Percentiles rank a stretch among this genome's conserved stretches.
These are phyloP conservation scores for Brettanomyces sp. DNA, from an alignment of 805 yeast genomes.

Conservation along the genomic window DNA sequence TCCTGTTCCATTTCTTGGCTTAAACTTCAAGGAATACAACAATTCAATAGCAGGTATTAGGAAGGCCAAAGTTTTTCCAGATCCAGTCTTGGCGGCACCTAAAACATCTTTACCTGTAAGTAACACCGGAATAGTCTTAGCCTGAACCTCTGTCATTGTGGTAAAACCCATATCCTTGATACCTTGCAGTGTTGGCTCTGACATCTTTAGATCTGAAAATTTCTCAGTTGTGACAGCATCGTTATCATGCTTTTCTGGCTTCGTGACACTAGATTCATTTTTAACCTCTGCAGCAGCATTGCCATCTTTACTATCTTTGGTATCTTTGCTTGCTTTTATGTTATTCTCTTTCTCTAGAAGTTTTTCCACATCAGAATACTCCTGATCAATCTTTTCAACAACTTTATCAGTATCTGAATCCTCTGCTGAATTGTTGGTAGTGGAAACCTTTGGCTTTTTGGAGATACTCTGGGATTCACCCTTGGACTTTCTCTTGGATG, in stretches of 20 bases:
- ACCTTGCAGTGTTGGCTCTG: slow-evolving; percentile 76
- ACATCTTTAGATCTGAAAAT: slow-evolving; percentile 51
- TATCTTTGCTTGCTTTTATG: slow-evolving; percentile 13
- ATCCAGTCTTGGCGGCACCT: slow-evolving; percentile 99
- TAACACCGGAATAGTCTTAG: slow-evolving; percentile 92
- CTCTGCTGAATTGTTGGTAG: neutral
- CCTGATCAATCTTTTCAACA: slow-evolving; percentile 46
- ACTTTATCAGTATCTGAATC: slow-evolving; percentile 31
- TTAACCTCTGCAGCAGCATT: slow-evolving; percentile 1
- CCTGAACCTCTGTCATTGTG: slow-evolving; percentile 89
- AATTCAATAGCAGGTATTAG: slow-evolving; percentile 92
- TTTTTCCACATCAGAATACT: slow-evolving; percentile 48
- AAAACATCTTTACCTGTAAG: slow-evolving; percentile 94
- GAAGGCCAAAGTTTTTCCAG: slow-evolving; percentile 96
- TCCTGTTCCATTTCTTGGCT: slow-evolving; percentile 98
- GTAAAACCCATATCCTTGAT: slow-evolving; percentile 83
- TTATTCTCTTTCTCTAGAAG: slow-evolving; percentile 25
- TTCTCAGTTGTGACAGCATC: slow-evolving; percentile 18
- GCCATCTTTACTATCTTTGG: slow-evolving; percentile 21
- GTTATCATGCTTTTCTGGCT: slow-evolving; percentile 4
- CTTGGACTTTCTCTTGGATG: neutral
- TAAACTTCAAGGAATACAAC: slow-evolving; percentile 81
- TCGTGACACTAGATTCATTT: neutral
- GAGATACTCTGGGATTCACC: neutral
- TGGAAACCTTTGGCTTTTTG: neutral